phyloP scores from a whole-genome alignment of 768 basidiomycete species.

The Pisolithus orientalis region DNA sequence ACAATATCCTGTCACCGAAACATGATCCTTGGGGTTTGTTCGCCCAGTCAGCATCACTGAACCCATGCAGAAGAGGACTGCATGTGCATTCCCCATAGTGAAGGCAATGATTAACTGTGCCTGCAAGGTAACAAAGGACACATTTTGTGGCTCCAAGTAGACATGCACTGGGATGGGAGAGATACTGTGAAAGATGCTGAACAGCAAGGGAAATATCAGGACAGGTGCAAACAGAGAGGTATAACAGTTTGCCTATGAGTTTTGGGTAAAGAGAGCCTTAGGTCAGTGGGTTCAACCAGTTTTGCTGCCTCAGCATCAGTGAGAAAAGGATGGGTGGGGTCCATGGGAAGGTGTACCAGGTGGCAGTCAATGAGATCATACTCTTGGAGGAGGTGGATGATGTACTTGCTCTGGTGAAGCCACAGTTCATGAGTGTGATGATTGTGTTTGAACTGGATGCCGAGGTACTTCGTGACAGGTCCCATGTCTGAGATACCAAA shows the following conservation, averaged over 20 bases:
- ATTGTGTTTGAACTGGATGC: too few species aligned
- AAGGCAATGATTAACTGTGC: not conserved
- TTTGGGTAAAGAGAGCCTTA: slow-evolving; percentile 2
- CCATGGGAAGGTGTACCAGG: not conserved
- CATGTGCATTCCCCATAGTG: not conserved
- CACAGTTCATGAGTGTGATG: too few species aligned
- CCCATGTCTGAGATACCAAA: slow-evolving; percentile 3
- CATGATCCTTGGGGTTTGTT: slow-evolving; percentile 12
- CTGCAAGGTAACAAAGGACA: slow-evolving; percentile 19
- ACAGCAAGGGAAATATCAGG: slow-evolving; percentile 33
- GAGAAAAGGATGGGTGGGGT: not conserved
- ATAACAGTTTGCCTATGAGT: slow-evolving; percentile 1
- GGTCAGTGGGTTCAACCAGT: too few species aligned
- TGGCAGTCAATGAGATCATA: too few species aligned
- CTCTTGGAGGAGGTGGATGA: too few species aligned
- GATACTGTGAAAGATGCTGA: slow-evolving; percentile 23
- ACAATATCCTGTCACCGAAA: slow-evolving; percentile 24
- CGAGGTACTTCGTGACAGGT: too few species aligned
- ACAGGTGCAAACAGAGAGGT: slow-evolving; percentile 23
- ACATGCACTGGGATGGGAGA: slow-evolving; percentile 14
- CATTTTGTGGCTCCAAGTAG: slow-evolving; percentile 9
- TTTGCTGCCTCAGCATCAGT: not conserved
- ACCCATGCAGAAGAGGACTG: slow-evolving; percentile 1
- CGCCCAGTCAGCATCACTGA: slow-evolving; percentile 23
- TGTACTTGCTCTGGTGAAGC: too few species aligned